Conservation (phyloP, 257 asterid genomes). For the Penstemon newberryi region DNA sequence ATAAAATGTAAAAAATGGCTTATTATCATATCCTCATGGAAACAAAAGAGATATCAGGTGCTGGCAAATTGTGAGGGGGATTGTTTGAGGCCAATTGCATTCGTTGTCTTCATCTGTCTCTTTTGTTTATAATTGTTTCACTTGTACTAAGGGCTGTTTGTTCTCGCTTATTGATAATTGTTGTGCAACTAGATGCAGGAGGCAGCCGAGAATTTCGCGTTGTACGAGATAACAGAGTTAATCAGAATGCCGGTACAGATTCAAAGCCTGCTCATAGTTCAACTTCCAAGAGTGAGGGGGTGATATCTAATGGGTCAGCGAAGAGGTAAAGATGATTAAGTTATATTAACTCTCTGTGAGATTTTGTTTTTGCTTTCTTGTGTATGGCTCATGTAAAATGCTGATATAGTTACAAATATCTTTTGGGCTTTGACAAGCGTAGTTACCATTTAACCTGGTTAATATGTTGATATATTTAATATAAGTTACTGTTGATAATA, state of each 20-base stretch:
- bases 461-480: not conserved
- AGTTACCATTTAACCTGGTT: not conserved
- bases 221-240: slow-evolving; percentile 86
- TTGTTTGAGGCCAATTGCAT: not conserved
- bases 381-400: slow-evolving; percentile 5
- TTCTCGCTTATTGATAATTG: slow-evolving; percentile 30
- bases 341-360: slow-evolving; percentile 5
- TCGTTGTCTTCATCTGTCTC: slow-evolving; percentile 7
- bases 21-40: slow-evolving; percentile 9
- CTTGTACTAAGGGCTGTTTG: not conserved
- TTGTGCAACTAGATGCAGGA: slow-evolving; percentile 53
- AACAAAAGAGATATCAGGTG: not conserved
- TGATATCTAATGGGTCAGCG: slow-evolving; percentile 34
- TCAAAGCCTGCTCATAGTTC: slow-evolving; percentile 55
- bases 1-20: not conserved
- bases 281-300: slow-evolving; percentile 43
- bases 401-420: slow-evolving; percentile 11
- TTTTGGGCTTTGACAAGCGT: not conserved
- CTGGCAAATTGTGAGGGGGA: slow-evolving; percentile 5
- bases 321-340: slow-evolving; percentile 44
- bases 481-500: not conserved
- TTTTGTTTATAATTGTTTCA: slow-evolving; percentile 8
- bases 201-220: slow-evolving; percentile 76
- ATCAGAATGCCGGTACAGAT: slow-evolving; percentile 51
- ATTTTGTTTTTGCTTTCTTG: slow-evolving; percentile 12